These are phyloP conservation scores for Metschnikowia gruessii DNA, from an alignment of 805 yeast species.

Conservation along the genomic window DNA sequence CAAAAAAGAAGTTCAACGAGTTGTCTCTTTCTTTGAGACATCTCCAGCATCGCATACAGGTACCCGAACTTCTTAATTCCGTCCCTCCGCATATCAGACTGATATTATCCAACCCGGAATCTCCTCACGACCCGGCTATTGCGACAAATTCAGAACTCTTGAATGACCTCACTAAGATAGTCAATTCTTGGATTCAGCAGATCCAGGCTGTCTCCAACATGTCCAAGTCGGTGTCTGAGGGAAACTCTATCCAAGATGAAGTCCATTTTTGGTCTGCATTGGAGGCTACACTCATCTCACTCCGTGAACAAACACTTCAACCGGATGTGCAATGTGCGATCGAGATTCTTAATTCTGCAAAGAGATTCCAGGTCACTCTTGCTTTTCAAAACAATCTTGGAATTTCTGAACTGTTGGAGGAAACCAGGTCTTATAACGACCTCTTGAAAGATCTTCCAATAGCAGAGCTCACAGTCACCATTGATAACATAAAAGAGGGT, in stretches of 20 bases:
- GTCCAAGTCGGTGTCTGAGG: slow-evolving; percentile 52
- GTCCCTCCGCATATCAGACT: slow-evolving; percentile 49
- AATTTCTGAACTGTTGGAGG: slow-evolving; percentile 49
- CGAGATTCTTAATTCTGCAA: slow-evolving; percentile 61
- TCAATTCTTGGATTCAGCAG: slow-evolving; percentile 70
- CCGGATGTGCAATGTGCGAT: slow-evolving; percentile 56
- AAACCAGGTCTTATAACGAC: slow-evolving; percentile 55
- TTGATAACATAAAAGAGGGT: slow-evolving; percentile 14
- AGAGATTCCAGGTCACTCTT: slow-evolving; percentile 77
- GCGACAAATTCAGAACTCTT: slow-evolving; percentile 50
- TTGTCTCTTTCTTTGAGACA: slow-evolving; percentile 64
- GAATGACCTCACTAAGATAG: slow-evolving; percentile 66
- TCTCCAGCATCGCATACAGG: slow-evolving; percentile 61
- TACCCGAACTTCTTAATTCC: slow-evolving; percentile 57
- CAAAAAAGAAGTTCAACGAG: slow-evolving; percentile 63
- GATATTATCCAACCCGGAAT: slow-evolving; percentile 24
- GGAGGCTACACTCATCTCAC: slow-evolving; percentile 54
- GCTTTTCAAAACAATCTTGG: slow-evolving; percentile 72
- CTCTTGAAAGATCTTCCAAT: slow-evolving; percentile 71
- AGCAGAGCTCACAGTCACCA: slow-evolving; percentile 41
- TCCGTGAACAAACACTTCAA: slow-evolving; percentile 56
- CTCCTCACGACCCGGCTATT: slow-evolving; percentile 24
- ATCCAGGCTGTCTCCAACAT: slow-evolving; percentile 56
- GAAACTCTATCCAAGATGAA: slow-evolving; percentile 58
- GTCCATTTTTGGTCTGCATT: slow-evolving; percentile 74